Evolutionary conservation across 1,284 basidiomycete genomes (phyloP).

Genomic region (Heterobasidion occidentale): DNA sequence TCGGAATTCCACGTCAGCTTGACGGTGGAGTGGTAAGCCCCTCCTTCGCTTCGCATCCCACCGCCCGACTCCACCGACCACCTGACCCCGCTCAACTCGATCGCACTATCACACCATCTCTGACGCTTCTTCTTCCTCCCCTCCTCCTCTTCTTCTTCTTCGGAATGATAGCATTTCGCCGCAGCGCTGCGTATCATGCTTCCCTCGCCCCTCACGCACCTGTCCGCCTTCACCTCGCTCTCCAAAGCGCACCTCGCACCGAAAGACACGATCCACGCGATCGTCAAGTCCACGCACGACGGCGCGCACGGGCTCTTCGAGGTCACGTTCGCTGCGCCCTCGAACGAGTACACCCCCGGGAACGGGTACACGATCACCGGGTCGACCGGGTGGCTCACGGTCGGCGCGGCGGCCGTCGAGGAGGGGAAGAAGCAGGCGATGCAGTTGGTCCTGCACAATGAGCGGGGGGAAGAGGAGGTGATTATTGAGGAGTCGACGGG

Average conservation of each 20-base stretch:
- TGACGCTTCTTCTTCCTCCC: not conserved
- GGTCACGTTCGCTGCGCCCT: constrained; percentile 51
- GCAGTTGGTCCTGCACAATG: constrained; percentile 31
- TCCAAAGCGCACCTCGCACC: constrained; percentile 65
- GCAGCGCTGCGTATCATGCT: constrained; percentile 58
- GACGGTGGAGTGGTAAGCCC: constrained; percentile 64
- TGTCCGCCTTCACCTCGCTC: constrained; percentile 61
- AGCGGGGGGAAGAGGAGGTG: constrained; percentile 41
- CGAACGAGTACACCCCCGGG: constrained; percentile 14
- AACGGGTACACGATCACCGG: constrained; percentile 50
- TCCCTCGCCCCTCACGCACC: constrained; percentile 39
- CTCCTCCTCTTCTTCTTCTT: not conserved
- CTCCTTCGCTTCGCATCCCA: not conserved
- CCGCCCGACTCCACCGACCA: not conserved
- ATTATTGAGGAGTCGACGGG: constrained; percentile 43
- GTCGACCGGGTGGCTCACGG: constrained; percentile 48
- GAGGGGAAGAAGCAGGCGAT: constrained; percentile 16
- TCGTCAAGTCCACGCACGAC: constrained; percentile 37
- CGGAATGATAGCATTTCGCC: constrained; percentile 44
- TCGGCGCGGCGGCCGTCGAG: constrained; percentile 23
- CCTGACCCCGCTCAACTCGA: not conserved
- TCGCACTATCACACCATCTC: too few species aligned
- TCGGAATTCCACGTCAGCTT: constrained; percentile 31
- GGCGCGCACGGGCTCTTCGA: constrained; percentile 53
- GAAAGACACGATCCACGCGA: constrained; percentile 64